Base-by-base conservation (phyloP, 345 rosid genomes). In the Theobroma cacao region DNA sequence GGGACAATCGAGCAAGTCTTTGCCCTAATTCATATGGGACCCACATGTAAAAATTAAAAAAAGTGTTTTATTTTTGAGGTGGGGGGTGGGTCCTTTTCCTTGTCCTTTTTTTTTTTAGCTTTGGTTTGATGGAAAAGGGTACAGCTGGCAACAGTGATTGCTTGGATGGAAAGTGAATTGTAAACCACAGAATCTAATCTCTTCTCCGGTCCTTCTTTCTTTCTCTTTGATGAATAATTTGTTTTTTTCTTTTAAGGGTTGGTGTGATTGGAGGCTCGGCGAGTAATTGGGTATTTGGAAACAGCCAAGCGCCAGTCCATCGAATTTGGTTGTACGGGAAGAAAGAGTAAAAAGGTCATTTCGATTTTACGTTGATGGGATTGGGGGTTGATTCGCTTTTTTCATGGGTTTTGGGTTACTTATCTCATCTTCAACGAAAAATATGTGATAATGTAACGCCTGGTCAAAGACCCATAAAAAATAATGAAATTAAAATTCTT, bases 111-210 rank as follows among this genome's bases (percentile, higher is more conserved):
- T 18, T 20, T 1, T 34, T 33, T 3, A 1, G 18, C 34, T 53
- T 48, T 31, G 3, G 13, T 30, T 72, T 52, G 31, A 68, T 11
- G 1, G 22, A 45, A 63, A 14, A 74, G 59, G 18, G 1, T 33
- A 80, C 83, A 87, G 86, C 86, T 84, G 87, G 81, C 82, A 33
- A 41, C 26, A 15, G 81, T 26, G 80, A 60, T 76, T 58, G 87
- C 77, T 70, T 80, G 30, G 81, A 69, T 80, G 87, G 80, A 80
- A 84, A 77, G 84, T 65, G 87, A 86, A 73, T 70, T 75, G 80
- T 59, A 78, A 79, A 79, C 79, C 84, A 78, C 83, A 76, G 75
- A 70, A 65, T 64, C 30, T 77, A 41, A 41, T 6, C 20, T 41
- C 65, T 22, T 58, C 28, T 41, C 20, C 10, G 10, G 1, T 40